Percentiles rank a stretch among this genome's conserved stretches.
Conservation (phyloP, 1,284 basidiomycete genomes). For the Moniliophthora roreri region DNA sequence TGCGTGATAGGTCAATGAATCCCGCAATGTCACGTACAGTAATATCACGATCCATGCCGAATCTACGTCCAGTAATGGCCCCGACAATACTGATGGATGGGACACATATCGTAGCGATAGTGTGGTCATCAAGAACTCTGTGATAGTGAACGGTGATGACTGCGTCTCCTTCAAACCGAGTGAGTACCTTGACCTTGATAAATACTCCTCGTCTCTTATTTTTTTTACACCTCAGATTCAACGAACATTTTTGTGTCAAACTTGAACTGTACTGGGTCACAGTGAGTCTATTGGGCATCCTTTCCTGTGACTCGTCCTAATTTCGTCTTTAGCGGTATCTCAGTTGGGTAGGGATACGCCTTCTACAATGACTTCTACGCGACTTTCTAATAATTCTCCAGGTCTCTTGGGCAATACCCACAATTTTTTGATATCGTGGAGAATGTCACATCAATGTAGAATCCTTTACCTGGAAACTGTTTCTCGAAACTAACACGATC, state of each 20-base stretch:
- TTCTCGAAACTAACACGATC: no score
- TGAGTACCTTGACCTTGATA: not conserved
- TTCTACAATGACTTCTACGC: not conserved
- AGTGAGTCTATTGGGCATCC: constrained; percentile 30
- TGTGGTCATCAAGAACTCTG: constrained; percentile 49
- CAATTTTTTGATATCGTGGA: constrained; percentile 65
- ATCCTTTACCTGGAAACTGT: no score
- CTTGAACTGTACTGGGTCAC: constrained; percentile 59
- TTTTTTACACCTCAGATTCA: constrained; percentile 29
- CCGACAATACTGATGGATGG: constrained; percentile 63
- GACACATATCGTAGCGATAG: constrained; percentile 60
- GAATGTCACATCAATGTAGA: constrained; percentile 57
- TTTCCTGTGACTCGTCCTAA: not conserved
- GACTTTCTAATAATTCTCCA: constrained; percentile 6
- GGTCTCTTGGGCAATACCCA: constrained; percentile 53
- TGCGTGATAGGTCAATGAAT: constrained; percentile 38
- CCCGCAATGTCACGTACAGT: constrained; percentile 45
- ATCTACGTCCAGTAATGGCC: constrained; percentile 43
- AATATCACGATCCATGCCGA: constrained; percentile 43
- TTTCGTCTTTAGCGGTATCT: constrained; percentile 45
- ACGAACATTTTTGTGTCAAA: constrained; percentile 60
- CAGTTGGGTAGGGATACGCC: constrained; percentile 42
- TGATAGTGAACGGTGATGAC: constrained; percentile 62
- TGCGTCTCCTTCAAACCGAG: constrained; percentile 66
- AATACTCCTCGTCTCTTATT: not conserved